Percentiles rank a stretch among this genome's conserved stretches.
These are phyloP conservation scores for Salvia rosmarinus DNA, from an alignment of 257 asterid species.

Conservation along the genomic window DNA sequence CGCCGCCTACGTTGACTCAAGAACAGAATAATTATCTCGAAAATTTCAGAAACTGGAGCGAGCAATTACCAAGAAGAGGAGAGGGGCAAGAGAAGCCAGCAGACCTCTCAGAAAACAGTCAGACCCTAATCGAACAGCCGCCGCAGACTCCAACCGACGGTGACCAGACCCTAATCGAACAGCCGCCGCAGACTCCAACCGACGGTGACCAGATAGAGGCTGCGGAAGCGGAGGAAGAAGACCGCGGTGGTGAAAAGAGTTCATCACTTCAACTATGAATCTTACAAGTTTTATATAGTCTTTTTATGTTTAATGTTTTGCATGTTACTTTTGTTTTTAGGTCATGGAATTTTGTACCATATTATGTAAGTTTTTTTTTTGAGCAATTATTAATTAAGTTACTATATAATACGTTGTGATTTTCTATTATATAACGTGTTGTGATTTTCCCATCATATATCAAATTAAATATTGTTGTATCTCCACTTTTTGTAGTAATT, in stretches of 20 bases:
- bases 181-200: neutral
- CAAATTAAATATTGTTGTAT: too few relatives aligned
- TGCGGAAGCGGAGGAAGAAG: neutral
- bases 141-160: neutral
- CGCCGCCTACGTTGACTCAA: neutral
- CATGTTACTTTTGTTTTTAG: too few relatives aligned
- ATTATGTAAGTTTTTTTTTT: too few relatives aligned
- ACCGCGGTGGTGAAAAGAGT: neutral
- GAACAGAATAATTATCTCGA: neutral
- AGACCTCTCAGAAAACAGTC: neutral
- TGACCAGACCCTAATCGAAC: neutral
- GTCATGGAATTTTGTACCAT: too few relatives aligned
- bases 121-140: neutral
- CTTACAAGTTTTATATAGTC: too few relatives aligned
- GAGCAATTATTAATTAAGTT: too few relatives aligned
- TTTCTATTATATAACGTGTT: too few relatives aligned
- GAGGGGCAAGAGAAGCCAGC: too few relatives aligned
- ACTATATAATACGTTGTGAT: too few relatives aligned
- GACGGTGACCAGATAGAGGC: neutral
- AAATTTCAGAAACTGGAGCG: neutral
- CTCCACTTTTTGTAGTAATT: too few relatives aligned
- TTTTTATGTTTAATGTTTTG: too few relatives aligned
- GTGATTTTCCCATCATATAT: too few relatives aligned
- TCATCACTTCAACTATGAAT: neutral
- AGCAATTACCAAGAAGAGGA: neutral